Percentiles rank a stretch among this genome's conserved stretches.
Evolutionary conservation across 306 rosid genomes (phyloP).

Genomic region (Quercus parvula): DNA sequence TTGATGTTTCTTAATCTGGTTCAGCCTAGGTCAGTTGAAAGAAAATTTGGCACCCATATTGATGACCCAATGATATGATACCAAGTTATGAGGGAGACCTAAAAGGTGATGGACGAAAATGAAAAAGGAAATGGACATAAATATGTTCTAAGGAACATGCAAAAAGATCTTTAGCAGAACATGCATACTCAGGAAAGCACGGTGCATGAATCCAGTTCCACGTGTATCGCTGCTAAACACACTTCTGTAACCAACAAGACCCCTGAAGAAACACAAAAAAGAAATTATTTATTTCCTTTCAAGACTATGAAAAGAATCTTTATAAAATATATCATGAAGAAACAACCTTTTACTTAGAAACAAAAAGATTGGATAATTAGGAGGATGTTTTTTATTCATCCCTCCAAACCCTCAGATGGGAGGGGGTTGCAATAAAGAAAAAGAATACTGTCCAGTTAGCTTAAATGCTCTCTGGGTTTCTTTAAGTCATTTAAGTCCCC

Average conservation of each 20-base stretch:
- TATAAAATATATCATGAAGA: not conserved
- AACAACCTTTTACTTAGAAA: not conserved
- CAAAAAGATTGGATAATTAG: not conserved
- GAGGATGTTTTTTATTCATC: not conserved
- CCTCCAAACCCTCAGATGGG: not conserved
- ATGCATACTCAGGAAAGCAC: conserved; percentile 82
- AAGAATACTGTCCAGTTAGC: no score
- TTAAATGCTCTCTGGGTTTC: no score
- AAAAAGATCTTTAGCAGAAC: conserved; percentile 2
- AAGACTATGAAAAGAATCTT: not conserved
- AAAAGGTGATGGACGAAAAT: not conserved
- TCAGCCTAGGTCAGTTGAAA: not conserved
- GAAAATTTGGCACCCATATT: not conserved
- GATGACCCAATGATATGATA: not conserved
- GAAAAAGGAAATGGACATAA: not conserved
- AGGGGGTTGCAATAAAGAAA: not conserved
- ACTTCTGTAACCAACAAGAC: conserved; percentile 95
- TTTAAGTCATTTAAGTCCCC: no score
- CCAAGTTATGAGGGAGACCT: not conserved
- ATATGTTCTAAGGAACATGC: not conserved
- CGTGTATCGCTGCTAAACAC: conserved; percentile 98
- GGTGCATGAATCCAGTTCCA: conserved; percentile 99
- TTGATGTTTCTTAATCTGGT: no score
- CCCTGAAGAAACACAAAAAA: conserved; percentile 58
- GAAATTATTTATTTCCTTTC: not conserved